Evolutionary conservation across 345 rosid species (phyloP).

Genomic region (Populus ilicifolia): DNA sequence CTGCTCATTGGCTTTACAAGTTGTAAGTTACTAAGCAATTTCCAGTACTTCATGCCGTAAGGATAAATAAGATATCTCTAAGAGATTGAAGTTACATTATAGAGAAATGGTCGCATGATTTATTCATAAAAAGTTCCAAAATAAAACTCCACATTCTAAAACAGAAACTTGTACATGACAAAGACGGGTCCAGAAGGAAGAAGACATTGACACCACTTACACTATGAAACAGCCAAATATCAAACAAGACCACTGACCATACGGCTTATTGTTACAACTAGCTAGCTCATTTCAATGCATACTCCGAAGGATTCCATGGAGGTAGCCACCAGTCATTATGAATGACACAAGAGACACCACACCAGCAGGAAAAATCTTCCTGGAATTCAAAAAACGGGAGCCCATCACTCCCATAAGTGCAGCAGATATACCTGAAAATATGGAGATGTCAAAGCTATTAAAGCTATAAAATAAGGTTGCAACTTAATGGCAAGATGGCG

Average conservation of each 20-base stretch:
- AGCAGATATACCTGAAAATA: conserved; percentile 58
- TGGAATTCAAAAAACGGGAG: conserved; percentile 67
- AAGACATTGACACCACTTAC: not conserved
- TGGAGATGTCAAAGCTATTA: not conserved
- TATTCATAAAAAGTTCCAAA: conserved; percentile 1
- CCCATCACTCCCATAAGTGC: conserved; percentile 78
- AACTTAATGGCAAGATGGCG: no score
- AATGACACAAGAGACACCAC: conserved; percentile 74
- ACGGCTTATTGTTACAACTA: not conserved
- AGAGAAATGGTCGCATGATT: not conserved
- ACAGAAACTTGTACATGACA: conserved; percentile 1
- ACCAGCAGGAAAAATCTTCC: conserved; percentile 80
- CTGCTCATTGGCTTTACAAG: not conserved
- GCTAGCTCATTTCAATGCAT: conserved; percentile 31
- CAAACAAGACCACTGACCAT: not conserved
- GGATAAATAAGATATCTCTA: no score
- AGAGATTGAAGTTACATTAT: not conserved
- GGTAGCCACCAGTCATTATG: conserved; percentile 79
- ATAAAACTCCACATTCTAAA: not conserved
- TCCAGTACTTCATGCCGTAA: no score
- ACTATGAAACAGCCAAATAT: not conserved
- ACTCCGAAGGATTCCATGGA: conserved; percentile 70
- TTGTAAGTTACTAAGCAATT: not conserved
- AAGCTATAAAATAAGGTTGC: no score
- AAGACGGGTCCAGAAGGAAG: not conserved